Base-by-base conservation (phyloP, 331 rosid species). In the Cydonia oblonga region DNA sequence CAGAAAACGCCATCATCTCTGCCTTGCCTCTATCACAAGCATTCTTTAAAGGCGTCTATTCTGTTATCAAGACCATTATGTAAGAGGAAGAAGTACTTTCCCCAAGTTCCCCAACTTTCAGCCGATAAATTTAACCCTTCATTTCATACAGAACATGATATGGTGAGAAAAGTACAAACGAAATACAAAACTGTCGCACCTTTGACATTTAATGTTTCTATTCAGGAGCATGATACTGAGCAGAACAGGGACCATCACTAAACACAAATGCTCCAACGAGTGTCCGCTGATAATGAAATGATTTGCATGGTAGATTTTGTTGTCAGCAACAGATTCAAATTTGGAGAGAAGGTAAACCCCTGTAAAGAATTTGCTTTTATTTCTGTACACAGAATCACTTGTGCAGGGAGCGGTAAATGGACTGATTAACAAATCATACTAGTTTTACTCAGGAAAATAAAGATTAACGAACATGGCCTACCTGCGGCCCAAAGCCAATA, bases 401-500 rank as follows among this genome's bases (percentile, higher is more conserved):
- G n/a, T n/a, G 63, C 63, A 57, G 30, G 63, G 19, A 14, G 56
- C 54, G 4, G 10, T 49, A 49, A 49, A 49, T 49, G 3, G 56
- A 18, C 56, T 49, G 7, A 18, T 18, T 49, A 49, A 49, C 1
- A 9, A 9, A 49, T 18, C 56, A 49, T 18, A 49, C 22, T 49
- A 49, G 18, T 49, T 49, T 49, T 6, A 49, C 56, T 49, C 56
- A 18, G 18, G 56, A 49, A 49, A 62, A 62, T 18, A 62, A 16
- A 62, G 69, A 54, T 23, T 23, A 7, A 26, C 20, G 68, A 65
- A 19, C 9, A 51, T 15, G 26, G 71, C 72, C 49, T 74, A 87
- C 96, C 90, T 71, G 84, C 57, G 5, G 88, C 84, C 77, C 81
- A 76, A 72, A 89, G 80, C 96, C 91, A 89, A 74, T 78, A 89